phyloP scores from a whole-genome alignment of 2,329 filamentous ascomycete genomes.

The Colletotrichum aenigma region DNA sequence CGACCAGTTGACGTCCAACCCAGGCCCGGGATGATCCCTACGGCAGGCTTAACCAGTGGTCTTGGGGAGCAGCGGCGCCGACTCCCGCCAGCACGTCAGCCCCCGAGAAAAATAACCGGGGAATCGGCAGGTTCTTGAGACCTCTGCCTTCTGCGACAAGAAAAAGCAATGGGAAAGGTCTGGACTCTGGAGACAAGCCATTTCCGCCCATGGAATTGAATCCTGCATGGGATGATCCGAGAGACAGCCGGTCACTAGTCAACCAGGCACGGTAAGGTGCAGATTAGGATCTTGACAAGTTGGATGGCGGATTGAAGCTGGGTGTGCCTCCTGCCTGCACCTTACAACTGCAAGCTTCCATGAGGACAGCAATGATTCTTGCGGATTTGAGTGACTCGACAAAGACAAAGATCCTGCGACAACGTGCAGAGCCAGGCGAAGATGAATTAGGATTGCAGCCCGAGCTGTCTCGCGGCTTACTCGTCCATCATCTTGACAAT shows the following conservation, averaged over 20 bases:
- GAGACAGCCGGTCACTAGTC: not conserved
- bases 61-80: not conserved
- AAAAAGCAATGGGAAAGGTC: conserved; percentile 8
- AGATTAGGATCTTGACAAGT: not conserved
- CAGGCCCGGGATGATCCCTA: conserved; percentile 6
- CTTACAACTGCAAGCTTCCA: not conserved
- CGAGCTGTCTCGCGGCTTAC: not conserved
- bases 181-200: not conserved
- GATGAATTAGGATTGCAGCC: not conserved
- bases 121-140: not conserved
- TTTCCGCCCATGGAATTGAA: not conserved
- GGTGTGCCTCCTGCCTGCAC: not conserved
- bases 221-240: conserved; percentile 5
- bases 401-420: not conserved
- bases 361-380: not conserved
- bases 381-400: not conserved
- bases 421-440: not conserved
- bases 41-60: not conserved
- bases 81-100: not conserved
- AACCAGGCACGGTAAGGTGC: not conserved
- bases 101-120: not conserved
- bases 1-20: not conserved
- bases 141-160: not conserved
- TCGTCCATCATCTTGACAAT: not conserved
- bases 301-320: not conserved